These are phyloP conservation scores for Diaporthe citriasiana DNA, from an alignment of 2,329 filamentous ascomycete genomes.

Conservation along the genomic window DNA sequence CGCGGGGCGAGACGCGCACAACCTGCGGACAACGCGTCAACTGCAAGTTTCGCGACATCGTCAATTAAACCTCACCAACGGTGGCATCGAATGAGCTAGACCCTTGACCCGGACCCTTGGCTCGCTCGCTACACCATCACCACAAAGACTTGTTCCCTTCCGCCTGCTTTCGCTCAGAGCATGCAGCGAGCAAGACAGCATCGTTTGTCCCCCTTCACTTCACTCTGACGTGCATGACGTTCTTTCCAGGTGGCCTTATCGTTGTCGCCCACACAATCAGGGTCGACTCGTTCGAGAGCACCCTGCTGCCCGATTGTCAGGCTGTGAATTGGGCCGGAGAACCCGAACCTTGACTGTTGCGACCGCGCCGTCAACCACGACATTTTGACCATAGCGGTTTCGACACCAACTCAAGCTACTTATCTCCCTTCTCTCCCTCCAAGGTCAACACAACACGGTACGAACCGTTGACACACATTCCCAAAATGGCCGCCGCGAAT, in stretches of 20 bases:
- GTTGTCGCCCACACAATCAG: neutral
- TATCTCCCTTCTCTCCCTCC: neutral
- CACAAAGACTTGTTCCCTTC: neutral
- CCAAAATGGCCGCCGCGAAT: constrained; percentile 62
- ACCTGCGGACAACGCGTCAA: constrained; percentile 27
- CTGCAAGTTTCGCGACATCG: constrained; percentile 32
- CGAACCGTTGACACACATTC: neutral
- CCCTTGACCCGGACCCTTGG: neutral
- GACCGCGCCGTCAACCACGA: neutral
- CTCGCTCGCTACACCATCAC: neutral
- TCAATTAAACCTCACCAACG: constrained; percentile 27
- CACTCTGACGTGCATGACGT: neutral
- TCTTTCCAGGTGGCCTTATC: neutral
- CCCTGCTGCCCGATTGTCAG: neutral
- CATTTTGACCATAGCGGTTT: neutral
- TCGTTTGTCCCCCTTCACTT: constrained; percentile 12
- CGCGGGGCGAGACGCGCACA: constrained; percentile 32
- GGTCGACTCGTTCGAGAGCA: neutral
- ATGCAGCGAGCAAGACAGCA: constrained; percentile 5
- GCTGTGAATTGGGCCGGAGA: neutral
- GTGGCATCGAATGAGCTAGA: constrained; percentile 1
- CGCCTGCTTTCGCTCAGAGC: constrained; percentile 5
- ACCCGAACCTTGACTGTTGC: neutral
- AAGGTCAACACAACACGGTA: neutral
- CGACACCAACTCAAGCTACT: too few relatives aligned